Conservation (phyloP, 2,329 filamentous ascomycete genomes). For the Monilinia vaccinii-corymbosi region DNA sequence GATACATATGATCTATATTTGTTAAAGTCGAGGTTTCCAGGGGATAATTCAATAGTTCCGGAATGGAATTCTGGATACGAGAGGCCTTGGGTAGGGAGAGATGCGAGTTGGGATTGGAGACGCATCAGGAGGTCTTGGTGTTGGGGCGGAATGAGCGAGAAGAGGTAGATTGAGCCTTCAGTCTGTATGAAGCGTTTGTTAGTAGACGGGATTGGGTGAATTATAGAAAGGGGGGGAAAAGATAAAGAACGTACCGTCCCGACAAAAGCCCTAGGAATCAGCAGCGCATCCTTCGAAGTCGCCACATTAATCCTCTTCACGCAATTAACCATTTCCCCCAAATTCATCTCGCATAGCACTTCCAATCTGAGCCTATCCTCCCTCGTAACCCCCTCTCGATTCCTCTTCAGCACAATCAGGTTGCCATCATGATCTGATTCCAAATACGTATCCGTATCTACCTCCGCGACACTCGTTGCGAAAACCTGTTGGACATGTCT, state of each 20-base stretch:
- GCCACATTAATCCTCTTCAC: slow-evolving; percentile 68
- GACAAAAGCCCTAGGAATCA: slow-evolving; percentile 77
- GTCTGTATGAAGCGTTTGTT: slow-evolving; percentile 44
- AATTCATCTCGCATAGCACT: slow-evolving; percentile 68
- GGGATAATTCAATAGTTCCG: slow-evolving; percentile 45
- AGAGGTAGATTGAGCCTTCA: slow-evolving; percentile 86
- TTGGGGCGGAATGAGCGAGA: slow-evolving; percentile 63
- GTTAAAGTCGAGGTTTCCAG: slow-evolving; percentile 68
- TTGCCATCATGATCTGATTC: slow-evolving; percentile 85
- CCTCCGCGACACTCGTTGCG: slow-evolving; percentile 66
- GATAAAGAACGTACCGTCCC: slow-evolving; percentile 58
- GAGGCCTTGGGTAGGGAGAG: slow-evolving; percentile 16
- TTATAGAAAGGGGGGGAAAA: background rate
- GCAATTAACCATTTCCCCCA: slow-evolving; percentile 90
- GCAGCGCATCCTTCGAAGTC: slow-evolving; percentile 52
- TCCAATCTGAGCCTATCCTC: slow-evolving; percentile 65
- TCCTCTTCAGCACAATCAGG: slow-evolving; percentile 67
- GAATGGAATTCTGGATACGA: background rate
- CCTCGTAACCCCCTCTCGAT: slow-evolving; percentile 60
- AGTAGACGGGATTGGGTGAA: background rate
- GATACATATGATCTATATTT: slow-evolving; percentile 77
- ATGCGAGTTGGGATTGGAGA: slow-evolving; percentile 64
- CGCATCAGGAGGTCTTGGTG: slow-evolving; percentile 74
- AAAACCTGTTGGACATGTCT: slow-evolving; percentile 76
- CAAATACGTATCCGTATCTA: slow-evolving; percentile 68